A percentile compares a stretch with the other conserved stretches of the same genome.
Evolutionary conservation across 2,329 filamentous ascomycete genomes (phyloP).

Genomic region (Neospermospora avenae): DNA sequence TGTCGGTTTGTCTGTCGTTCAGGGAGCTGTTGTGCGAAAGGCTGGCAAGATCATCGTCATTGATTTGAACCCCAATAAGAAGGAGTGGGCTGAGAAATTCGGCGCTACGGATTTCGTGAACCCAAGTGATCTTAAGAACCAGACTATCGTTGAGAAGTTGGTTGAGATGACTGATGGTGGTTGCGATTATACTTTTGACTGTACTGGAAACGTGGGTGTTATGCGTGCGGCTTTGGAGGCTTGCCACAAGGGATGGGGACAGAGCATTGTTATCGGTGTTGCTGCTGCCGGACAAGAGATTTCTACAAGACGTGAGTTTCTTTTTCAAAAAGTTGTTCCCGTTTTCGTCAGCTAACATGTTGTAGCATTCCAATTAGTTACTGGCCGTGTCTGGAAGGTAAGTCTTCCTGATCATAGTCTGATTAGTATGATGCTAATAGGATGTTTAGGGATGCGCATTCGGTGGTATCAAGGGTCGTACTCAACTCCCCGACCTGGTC

Average conservation of each 20-base stretch:
- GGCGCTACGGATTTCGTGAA: conserved; percentile 97
- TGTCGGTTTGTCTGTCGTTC: conserved; percentile 91
- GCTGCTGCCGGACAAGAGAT: conserved; percentile 97
- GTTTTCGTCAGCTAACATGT: conserved; percentile 10
- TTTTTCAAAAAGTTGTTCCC: background rate
- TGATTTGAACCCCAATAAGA: conserved; percentile 83
- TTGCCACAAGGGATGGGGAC: conserved; percentile 98
- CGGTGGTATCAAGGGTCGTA: conserved; percentile 95
- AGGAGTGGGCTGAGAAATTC: conserved; percentile 91
- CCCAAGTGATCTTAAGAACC: conserved; percentile 71
- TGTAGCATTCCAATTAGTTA: conserved; percentile 95
- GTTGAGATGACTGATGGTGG: conserved; percentile 98
- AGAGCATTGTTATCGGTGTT: conserved; percentile 97
- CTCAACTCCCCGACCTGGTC: conserved; percentile 84
- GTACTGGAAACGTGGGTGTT: conserved; percentile 93
- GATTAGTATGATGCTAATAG: conserved; percentile 4
- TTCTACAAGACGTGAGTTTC: conserved; percentile 78
- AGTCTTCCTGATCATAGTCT: background rate
- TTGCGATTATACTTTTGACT: conserved; percentile 99
- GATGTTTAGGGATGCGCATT: conserved; percentile 73
- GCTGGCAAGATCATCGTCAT: conserved; percentile 56
- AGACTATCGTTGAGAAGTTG: conserved; percentile 87
- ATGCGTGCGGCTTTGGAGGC: conserved; percentile 96
- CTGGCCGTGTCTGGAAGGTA: conserved; percentile 87
- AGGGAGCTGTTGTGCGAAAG: conserved; percentile 70